A percentile compares a stretch with the other conserved stretches of the same genome.
Conservation (phyloP, 169 alveolate genomes). For the Plasmodium falciparum region DNA sequence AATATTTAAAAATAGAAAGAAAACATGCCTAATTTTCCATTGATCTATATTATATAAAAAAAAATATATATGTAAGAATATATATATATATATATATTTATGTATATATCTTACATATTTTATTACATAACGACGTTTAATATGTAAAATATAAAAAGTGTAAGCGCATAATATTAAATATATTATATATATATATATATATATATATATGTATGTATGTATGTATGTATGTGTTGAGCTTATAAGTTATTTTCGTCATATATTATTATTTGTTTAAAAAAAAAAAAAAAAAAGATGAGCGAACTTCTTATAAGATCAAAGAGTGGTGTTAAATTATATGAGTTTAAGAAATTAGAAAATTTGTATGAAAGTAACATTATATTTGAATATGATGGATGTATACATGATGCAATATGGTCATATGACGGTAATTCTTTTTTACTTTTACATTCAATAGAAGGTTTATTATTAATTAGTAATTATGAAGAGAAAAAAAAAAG, state of each 20-base stretch:
- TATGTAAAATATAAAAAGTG: too few relatives aligned
- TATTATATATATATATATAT: neutral
- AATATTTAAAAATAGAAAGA: too few relatives aligned
- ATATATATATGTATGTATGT: neutral
- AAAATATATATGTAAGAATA: too few relatives aligned
- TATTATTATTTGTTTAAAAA: neutral
- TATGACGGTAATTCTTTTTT: constrained; percentile 51
- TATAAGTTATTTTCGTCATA: neutral
- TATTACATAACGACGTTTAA: too few relatives aligned
- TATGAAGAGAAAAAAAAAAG: neutral
- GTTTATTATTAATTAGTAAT: constrained; percentile 25
- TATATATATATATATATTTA: too few relatives aligned
- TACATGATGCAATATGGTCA: constrained; percentile 71
- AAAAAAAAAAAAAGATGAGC: constrained; percentile 35
- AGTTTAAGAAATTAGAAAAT: constrained; percentile 25
- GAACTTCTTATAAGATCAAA: constrained; percentile 53
- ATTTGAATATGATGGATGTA: constrained; percentile 58
- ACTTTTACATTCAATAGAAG: constrained; percentile 46
- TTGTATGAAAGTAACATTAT: constrained; percentile 22
- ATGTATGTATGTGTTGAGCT: neutral
- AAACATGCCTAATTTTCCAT: too few relatives aligned
- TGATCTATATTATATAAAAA: too few relatives aligned
- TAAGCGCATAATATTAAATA: neutral
- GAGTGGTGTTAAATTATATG: constrained; percentile 53
- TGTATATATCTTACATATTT: too few relatives aligned